Conservation (phyloP, 129 eudicot genomes). For the Glebionis coronaria region DNA sequence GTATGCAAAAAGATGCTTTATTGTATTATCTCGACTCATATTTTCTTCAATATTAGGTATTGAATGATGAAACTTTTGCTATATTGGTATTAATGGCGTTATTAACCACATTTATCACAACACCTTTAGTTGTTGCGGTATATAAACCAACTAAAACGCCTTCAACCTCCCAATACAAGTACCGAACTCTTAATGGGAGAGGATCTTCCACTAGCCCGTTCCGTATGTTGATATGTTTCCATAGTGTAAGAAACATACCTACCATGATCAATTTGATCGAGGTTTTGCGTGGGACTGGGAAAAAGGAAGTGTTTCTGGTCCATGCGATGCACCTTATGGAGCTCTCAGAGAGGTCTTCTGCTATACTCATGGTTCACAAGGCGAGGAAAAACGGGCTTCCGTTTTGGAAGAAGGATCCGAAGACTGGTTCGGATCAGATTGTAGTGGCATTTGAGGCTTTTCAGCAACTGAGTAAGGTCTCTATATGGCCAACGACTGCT, state of each 20-base stretch:
- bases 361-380: slow-evolving; percentile 80
- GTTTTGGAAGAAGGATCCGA: slow-evolving; percentile 58
- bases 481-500: slow-evolving; percentile 70
- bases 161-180: slow-evolving; percentile 45
- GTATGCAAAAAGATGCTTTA: not conserved
- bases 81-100: slow-evolving; percentile 84
- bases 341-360: slow-evolving; percentile 81
- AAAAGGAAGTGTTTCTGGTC: slow-evolving; percentile 59
- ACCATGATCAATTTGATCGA: slow-evolving; percentile 70
- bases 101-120: slow-evolving; percentile 80
- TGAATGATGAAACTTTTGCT: slow-evolving; percentile 81
- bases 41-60: slow-evolving; percentile 39
- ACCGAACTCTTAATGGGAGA: slow-evolving; percentile 51
- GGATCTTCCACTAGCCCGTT: slow-evolving; percentile 42
- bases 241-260: slow-evolving; percentile 60
- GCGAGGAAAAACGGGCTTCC: slow-evolving; percentile 74
- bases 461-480: slow-evolving; percentile 53
- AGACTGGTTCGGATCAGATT: slow-evolving; percentile 49
- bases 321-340: slow-evolving; percentile 92
- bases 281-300: slow-evolving; percentile 73
- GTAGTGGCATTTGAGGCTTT: slow-evolving; percentile 76
- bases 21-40: slow-evolving; percentile 9
- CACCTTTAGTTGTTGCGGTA: slow-evolving; percentile 66
- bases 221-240: slow-evolving; percentile 70
- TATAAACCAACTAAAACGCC: slow-evolving; percentile 63